Percentiles rank a stretch among this genome's conserved stretches.
Conservation (phyloP, 106 monocot species). For the Amphibolis antarctica region DNA sequence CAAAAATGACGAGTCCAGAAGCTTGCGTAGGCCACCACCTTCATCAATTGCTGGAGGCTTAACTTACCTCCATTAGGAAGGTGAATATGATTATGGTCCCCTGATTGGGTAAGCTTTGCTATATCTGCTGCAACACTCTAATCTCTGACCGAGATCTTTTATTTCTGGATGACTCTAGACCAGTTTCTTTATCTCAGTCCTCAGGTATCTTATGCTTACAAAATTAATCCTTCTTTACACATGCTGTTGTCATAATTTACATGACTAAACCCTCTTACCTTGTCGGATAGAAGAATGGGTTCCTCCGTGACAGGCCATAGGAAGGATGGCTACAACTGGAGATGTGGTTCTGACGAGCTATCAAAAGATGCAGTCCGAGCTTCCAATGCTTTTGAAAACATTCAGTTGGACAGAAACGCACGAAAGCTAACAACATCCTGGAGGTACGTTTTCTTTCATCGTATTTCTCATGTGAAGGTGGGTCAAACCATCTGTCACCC, state of each 20-base stretch:
- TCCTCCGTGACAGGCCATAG: constrained; percentile 37
- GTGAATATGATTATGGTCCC: constrained; percentile 18
- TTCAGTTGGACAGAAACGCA: constrained; percentile 83
- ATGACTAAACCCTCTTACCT: not conserved
- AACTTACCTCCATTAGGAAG: constrained; percentile 82
- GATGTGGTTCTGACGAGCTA: constrained; percentile 64
- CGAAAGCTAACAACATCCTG: constrained; percentile 80
- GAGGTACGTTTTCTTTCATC: constrained; percentile 35
- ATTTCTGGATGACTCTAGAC: constrained; percentile 27
- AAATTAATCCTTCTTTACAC: too few species aligned
- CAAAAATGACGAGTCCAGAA: constrained; percentile 42
- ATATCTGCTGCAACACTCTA: not conserved
- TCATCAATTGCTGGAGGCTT: constrained; percentile 54
- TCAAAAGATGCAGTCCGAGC: constrained; percentile 76
- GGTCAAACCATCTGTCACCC: too few species aligned
- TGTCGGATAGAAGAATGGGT: constrained; percentile 50
- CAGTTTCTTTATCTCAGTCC: constrained; percentile 40
- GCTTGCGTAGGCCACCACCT: constrained; percentile 48
- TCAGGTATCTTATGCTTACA: constrained; percentile 36
- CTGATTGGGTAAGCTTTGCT: not conserved
- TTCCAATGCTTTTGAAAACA: constrained; percentile 68
- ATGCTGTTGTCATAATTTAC: too few species aligned
- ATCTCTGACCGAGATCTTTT: not conserved
- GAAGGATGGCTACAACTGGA: constrained; percentile 79
- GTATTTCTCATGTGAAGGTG: too few species aligned